Evolutionary conservation across 176 grass and related monocot species (phyloP), one percentile per base, ranked within the genome.

Genomic region (Eremochloa ophiuroides): DNA sequence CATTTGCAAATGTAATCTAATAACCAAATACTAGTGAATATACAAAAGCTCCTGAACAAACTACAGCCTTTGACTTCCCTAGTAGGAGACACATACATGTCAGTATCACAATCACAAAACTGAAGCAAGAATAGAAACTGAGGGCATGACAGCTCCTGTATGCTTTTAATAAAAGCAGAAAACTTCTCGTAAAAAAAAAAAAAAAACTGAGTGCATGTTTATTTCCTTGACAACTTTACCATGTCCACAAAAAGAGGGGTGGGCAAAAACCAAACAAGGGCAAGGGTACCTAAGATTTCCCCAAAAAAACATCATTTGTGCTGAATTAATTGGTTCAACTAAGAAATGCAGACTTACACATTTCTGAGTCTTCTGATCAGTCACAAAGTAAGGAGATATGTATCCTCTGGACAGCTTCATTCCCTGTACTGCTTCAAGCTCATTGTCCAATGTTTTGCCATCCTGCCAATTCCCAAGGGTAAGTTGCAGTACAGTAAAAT

Each of bases 311-410:
- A 60, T 53, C 58, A 60, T 6, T 28, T 7, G 2, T 84, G 38
- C 14, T 58, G 12, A 31, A 61, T 80, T 75, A 13, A 73, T 75
- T 39, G 48, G 20, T 60, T 62, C 60, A 68, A 76, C 11, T 28
- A 76, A 60, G 13, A 56, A 28, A 74, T 20, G 74, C 0, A 74
- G 38, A 87, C 95, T 89, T 88, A 98, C 95, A 85, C 95, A 98
- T 90, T 94, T 98, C 88, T 98, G 92, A 62, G 92, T 94, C 75
- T 93, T 98, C 43, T 79, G 82, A 87, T 98, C 92, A 65, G 90
- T 94, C 43, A 98, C 81, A 76, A 98, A 98, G 82, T 98, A 93
- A 84, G 92, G 95, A 80, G 95, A 98, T 81, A 98, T 98, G 84
- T 91, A 98, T 47, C 95, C 95, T 81, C 95, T 94, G 23, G 89